Evolutionary conservation across 2,329 filamentous ascomycete species (phyloP).

Genomic region (Xylariomycetidae sp.): DNA sequence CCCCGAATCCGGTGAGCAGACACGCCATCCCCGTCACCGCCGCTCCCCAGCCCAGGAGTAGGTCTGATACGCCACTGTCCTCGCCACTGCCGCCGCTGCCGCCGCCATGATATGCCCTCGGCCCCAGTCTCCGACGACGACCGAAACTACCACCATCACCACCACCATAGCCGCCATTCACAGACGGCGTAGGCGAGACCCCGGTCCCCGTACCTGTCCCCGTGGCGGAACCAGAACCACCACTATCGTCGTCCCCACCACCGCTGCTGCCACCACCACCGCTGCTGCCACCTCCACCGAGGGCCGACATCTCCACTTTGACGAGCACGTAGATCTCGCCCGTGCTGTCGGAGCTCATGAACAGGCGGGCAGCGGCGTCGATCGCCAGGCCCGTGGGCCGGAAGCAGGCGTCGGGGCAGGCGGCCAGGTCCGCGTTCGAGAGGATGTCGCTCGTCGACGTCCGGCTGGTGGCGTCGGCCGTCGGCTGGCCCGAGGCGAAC

Average conservation of each 20-base stretch:
- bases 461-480: conserved; percentile 23
- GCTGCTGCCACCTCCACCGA: neutral
- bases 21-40: too few relatives aligned
- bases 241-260: conserved; percentile 26
- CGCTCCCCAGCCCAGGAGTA: too few relatives aligned
- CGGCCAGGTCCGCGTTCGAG: conserved; percentile 45
- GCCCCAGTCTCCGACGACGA: too few relatives aligned
- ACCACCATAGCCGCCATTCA: too few relatives aligned
- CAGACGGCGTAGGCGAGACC: too few relatives aligned
- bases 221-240: conserved; percentile 27
- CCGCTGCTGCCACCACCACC: too few relatives aligned
- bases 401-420: conserved; percentile 55
- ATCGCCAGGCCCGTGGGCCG: conserved; percentile 55
- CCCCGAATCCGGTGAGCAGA: too few relatives aligned
- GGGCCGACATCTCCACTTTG: neutral
- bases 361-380: conserved; percentile 7
- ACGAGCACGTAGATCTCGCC: conserved; percentile 10
- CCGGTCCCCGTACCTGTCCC: too few relatives aligned
- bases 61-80: too few relatives aligned
- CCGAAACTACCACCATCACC: too few relatives aligned
- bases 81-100: too few relatives aligned
- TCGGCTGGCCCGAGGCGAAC: neutral
- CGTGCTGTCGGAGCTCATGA: conserved; percentile 12
- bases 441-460: conserved; percentile 44
- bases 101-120: too few relatives aligned